Conservation (phyloP, 1,284 basidiomycete genomes). For the Grifola frondosa region DNA sequence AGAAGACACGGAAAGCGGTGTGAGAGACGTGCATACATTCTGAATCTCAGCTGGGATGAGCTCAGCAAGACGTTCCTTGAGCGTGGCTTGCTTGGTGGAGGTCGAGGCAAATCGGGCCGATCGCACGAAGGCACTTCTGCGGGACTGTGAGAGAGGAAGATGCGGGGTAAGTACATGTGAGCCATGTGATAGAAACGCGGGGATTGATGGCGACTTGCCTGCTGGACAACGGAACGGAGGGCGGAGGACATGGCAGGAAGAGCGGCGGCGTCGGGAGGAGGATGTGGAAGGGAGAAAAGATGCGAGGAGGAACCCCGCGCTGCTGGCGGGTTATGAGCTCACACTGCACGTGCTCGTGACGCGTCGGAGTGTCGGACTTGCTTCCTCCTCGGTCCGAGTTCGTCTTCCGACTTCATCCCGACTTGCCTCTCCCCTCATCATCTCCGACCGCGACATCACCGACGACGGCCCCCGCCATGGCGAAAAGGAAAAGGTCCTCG, state of each 20-base stretch:
- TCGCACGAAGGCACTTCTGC: constrained; percentile 46
- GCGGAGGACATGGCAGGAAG: constrained; percentile 31
- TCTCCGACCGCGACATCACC: constrained; percentile 5
- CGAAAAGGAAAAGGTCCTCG: constrained; percentile 46
- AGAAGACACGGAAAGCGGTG: constrained; percentile 3
- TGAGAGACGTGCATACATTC: constrained; percentile 50
- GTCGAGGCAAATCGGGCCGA: constrained; percentile 66
- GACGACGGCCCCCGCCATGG: constrained; percentile 33
- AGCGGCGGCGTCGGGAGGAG: constrained; percentile 10
- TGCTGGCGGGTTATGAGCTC: constrained; percentile 23
- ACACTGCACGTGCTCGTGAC: constrained; percentile 20
- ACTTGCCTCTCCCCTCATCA: neutral
- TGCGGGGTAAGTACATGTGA: constrained; percentile 1
- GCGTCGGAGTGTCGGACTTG: constrained; percentile 15
- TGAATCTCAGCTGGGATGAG: constrained; percentile 89
- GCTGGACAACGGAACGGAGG: constrained; percentile 45
- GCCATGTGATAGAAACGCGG: constrained; percentile 2
- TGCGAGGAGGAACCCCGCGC: constrained; percentile 12
- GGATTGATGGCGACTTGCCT: constrained; percentile 41
- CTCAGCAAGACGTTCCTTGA: constrained; percentile 89
- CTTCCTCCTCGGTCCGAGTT: constrained; percentile 13
- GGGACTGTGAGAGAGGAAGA: constrained; percentile 22
- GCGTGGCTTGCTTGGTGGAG: constrained; percentile 66
- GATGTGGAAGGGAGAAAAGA: constrained; percentile 13
- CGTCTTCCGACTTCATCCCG: constrained; percentile 8